Evolutionary conservation across 164 flowering plant species (phyloP).

Genomic region (Aristolochia fimbriata): DNA sequence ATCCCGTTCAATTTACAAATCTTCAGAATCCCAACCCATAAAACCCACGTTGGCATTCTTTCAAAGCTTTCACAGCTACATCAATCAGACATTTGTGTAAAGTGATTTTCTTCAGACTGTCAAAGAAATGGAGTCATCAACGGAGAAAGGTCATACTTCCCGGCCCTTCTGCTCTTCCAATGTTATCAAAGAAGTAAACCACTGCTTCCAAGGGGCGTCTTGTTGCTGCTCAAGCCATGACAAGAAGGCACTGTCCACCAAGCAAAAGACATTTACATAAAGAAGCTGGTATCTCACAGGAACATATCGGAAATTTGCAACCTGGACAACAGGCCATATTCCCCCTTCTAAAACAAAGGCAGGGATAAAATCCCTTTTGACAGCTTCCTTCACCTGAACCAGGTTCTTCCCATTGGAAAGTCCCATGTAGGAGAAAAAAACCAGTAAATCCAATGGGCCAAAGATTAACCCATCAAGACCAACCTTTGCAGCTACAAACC

Average conservation of each 20-base stretch:
- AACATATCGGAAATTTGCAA: slow-evolving; percentile 67
- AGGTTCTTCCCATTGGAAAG: slow-evolving; percentile 58
- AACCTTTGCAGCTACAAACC: slow-evolving; percentile 74
- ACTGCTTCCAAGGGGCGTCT: slow-evolving; percentile 55
- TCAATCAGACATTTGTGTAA: no score
- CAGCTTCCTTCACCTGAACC: slow-evolving; percentile 69
- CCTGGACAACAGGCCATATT: slow-evolving; percentile 74
- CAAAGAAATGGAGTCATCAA: neutral
- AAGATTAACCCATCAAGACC: slow-evolving; percentile 65
- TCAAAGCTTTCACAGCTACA: no score
- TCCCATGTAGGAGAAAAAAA: slow-evolving; percentile 85
- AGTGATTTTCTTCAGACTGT: neutral
- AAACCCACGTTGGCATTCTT: no score
- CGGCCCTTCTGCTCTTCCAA: slow-evolving; percentile 25
- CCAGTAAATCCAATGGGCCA: slow-evolving; percentile 71
- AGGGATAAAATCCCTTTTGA: slow-evolving; percentile 82
- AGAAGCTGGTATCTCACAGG: slow-evolving; percentile 87
- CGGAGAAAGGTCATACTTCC: slow-evolving; percentile 10
- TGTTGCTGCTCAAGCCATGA: slow-evolving; percentile 77
- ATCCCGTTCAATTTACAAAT: no score
- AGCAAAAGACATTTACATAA: slow-evolving; percentile 76
- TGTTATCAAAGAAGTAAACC: slow-evolving; percentile 26
- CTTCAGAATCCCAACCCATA: no score
- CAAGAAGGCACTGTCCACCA: slow-evolving; percentile 75
- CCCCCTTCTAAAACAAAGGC: slow-evolving; percentile 71